phyloP scores from a whole-genome alignment of 176 grass and related monocot genomes.

The Bromus sterilis region DNA sequence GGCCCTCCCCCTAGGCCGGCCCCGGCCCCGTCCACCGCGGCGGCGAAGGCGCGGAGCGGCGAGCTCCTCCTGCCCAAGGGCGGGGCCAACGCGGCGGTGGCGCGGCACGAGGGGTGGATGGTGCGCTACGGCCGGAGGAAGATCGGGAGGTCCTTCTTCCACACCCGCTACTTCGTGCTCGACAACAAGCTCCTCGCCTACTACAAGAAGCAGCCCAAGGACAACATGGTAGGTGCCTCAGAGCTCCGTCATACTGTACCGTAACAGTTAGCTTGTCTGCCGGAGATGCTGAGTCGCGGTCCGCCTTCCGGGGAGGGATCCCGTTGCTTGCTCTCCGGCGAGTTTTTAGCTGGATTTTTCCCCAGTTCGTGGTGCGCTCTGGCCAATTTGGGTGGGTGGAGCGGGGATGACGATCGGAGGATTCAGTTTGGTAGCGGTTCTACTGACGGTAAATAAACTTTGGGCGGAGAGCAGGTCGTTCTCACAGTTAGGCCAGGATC shows the following conservation, averaged over 20 bases:
- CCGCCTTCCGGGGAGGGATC: not conserved
- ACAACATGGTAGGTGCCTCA: slow-evolving; percentile 46
- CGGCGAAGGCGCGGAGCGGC: slow-evolving; percentile 12
- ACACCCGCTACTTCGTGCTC: slow-evolving; percentile 78
- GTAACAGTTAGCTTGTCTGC: not conserved
- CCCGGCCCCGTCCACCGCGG: not conserved
- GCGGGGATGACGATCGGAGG: not conserved
- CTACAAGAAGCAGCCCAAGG: slow-evolving; percentile 83
- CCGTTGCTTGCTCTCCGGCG: not conserved
- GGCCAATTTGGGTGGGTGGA: not conserved
- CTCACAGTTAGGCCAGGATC: not conserved
- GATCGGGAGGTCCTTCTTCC: slow-evolving; percentile 80
- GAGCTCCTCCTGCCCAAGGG: slow-evolving; percentile 11
- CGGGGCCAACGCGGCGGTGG: not conserved
- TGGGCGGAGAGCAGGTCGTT: not conserved
- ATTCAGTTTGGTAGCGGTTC: not conserved
- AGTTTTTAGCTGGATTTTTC: not conserved
- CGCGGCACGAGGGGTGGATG: slow-evolving; percentile 73
- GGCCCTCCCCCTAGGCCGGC: not conserved
- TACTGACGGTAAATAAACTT: not conserved
- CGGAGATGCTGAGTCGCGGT: not conserved
- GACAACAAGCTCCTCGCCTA: slow-evolving; percentile 58
- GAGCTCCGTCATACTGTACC: too few species aligned
- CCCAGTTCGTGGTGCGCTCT: not conserved
- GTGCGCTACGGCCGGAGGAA: slow-evolving; percentile 79